Base-by-base conservation (phyloP, 192 early-diverging fungal species). In the Coemansia sp. region DNA sequence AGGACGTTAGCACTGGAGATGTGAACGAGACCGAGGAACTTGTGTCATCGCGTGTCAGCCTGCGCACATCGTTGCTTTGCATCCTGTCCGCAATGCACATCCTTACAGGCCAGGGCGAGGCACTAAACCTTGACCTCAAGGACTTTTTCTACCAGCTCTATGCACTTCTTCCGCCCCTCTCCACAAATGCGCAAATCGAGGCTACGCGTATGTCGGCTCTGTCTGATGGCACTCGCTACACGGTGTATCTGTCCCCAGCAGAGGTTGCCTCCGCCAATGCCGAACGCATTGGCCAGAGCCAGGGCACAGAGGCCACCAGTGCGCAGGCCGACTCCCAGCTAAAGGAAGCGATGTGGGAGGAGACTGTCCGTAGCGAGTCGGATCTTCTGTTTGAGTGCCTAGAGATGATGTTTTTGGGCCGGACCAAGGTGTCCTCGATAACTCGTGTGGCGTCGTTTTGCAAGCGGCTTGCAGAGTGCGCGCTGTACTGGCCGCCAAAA, bases 91-190 rank as follows among this genome's bases (percentile, higher is more conserved):
- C 95, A 4, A 89, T 95, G 74, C 88, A 93, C 61, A 74, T 99
- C 33, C 84, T 97, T 48, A 89, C 87, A 7, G 93, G 93, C 16
- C 96, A 98, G 77, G 91, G 95, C 25, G 94, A 96, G 75, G 91
- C 91, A 5, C 77, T 99, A 20, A 95, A 94, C 68, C 86, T 96
- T 43, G 97, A 99, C 68, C 72, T 97, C 29, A 88, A 90, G 72
- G 95, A 95, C 43, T 99, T 99, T 64, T 94, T 93, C 82, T 86
- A 75, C 42, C 85, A 91, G 59, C 83, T 97, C 61, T 99, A 97
- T 81, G 83, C 80, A 15, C 82, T 93, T 30, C 61, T 99, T 23
- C 83, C 91, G 39, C 85, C 90, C 16, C 71, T 93, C 26, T 84
- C 90, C 2, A 68, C 87, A 62, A 83, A 88, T 52, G 80, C 92